Base-by-base conservation (phyloP, 306 rosid species). In the Trifolium fragiferum region DNA sequence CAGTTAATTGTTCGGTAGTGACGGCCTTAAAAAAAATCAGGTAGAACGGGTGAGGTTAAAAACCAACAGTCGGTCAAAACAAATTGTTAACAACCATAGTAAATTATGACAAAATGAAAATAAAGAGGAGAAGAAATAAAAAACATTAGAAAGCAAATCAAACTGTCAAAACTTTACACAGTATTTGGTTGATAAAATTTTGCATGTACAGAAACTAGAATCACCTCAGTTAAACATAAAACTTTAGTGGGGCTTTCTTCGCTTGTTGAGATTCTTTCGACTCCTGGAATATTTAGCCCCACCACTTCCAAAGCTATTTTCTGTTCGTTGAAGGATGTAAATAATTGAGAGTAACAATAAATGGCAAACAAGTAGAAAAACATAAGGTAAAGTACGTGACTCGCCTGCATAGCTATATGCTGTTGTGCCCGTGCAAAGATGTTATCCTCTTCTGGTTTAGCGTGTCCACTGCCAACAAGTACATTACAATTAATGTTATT, bases 361-460 rank as follows among this genome's bases (percentile, higher is more conserved):
- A 61, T n/a, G 43, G 16, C 13, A 19, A 46, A 68, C 13, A 72
- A 50, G 16, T 35, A 54, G 21, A 81, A 46, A 68, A 55, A 33
- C 4, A 76, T 38, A 73, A 41, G 40, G 66, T 40, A 23, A 58
- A 12, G 77, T 20, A 32, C 27, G 19, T 33, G 70, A 53, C 77
- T 75, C 70, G 80, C 97, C 86, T 91, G 97, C 82, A 87, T 84
- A 38, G 92, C 89, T 73, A 89, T 87, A 79, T 89, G 92, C 83
- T 90, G 93, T 66, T 90, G 96, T 50, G 93, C 93, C 83, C 79
- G 90, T 40, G 83, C 88, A 74, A 89, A 82, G 37, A 89, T 75
- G 81, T 84, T 74, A 57, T 91, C 97, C 81, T 91, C 92, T 72
- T 91, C 97, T 69, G 92, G 77, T 91, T 85, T 89, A 72, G 92